phyloP scores from a whole-genome alignment of 106 monocot genomes.

The Amphibolis antarctica region DNA sequence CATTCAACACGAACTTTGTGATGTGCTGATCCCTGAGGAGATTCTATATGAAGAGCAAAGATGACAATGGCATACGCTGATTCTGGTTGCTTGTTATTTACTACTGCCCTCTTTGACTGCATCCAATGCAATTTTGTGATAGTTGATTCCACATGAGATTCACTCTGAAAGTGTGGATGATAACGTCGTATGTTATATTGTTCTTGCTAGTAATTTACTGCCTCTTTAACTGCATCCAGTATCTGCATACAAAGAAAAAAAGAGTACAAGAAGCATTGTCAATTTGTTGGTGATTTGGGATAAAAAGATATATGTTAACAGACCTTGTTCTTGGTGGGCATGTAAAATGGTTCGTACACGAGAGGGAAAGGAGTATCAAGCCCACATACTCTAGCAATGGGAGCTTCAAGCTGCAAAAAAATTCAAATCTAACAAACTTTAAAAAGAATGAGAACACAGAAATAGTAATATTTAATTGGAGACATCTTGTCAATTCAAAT shows the following conservation, averaged over 20 bases:
- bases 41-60: too few relatives aligned
- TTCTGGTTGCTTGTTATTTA: too few relatives aligned
- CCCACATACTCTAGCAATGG: constrained; percentile 76
- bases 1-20: too few relatives aligned
- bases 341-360: constrained; percentile 83
- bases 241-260: constrained; percentile 34
- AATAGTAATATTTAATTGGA: too few relatives aligned
- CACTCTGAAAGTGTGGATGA: too few relatives aligned
- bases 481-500: too few relatives aligned
- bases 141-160: too few relatives aligned
- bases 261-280: neutral
- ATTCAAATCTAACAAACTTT: neutral
- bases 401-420: constrained; percentile 67
- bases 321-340: constrained; percentile 97
- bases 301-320: neutral
- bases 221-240: constrained; percentile 69
- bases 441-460: neutral
- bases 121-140: too few relatives aligned
- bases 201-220: constrained; percentile 47
- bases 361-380: constrained; percentile 92
- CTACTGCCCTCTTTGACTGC: too few relatives aligned
- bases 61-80: too few relatives aligned
- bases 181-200: too few relatives aligned
- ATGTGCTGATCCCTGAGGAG: too few relatives aligned
- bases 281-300: neutral